Conservation (phyloP, 2,329 filamentous ascomycete species). For the Fusarium sp. region DNA sequence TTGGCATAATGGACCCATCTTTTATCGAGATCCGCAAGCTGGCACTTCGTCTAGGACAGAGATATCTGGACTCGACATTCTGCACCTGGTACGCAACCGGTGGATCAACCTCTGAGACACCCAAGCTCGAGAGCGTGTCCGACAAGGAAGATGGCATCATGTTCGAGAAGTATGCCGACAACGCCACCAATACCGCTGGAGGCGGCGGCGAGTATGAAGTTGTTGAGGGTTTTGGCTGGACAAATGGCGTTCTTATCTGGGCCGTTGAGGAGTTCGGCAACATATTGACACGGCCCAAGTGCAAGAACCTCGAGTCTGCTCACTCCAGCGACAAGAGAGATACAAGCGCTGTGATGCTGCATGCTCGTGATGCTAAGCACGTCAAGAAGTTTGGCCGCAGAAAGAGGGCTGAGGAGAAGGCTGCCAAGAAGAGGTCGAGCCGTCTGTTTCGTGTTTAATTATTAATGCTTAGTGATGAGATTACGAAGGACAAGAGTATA, state of each 20-base stretch:
- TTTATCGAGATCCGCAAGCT: slow-evolving; percentile 68
- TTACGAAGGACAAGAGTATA: slow-evolving; percentile 11
- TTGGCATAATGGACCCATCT: slow-evolving; percentile 65
- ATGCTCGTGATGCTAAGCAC: slow-evolving; percentile 60
- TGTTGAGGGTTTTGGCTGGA: slow-evolving; percentile 79
- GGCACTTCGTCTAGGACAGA: slow-evolving; percentile 71
- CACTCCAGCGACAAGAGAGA: slow-evolving; percentile 53
- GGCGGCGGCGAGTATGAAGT: slow-evolving; percentile 77
- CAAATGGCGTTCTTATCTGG: slow-evolving; percentile 77
- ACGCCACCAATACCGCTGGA: slow-evolving; percentile 70
- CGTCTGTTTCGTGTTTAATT: slow-evolving; percentile 24
- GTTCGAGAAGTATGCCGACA: slow-evolving; percentile 78
- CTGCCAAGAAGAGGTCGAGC: slow-evolving; percentile 31
- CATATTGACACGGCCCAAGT: slow-evolving; percentile 67
- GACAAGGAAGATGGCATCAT: slow-evolving; percentile 68
- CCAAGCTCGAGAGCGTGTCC: slow-evolving; percentile 62
- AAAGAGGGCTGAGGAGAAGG: slow-evolving; percentile 34
- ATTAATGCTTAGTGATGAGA: background rate
- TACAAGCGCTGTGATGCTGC: slow-evolving; percentile 61
- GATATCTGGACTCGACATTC: slow-evolving; percentile 76
- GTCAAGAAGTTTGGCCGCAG: slow-evolving; percentile 61
- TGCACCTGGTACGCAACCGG: slow-evolving; percentile 79
- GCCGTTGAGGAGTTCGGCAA: slow-evolving; percentile 71
- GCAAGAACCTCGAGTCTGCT: slow-evolving; percentile 63
- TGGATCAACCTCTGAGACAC: slow-evolving; percentile 67